Conservation (phyloP, 2,329 filamentous ascomycete genomes). For the Venturia effusa region DNA sequence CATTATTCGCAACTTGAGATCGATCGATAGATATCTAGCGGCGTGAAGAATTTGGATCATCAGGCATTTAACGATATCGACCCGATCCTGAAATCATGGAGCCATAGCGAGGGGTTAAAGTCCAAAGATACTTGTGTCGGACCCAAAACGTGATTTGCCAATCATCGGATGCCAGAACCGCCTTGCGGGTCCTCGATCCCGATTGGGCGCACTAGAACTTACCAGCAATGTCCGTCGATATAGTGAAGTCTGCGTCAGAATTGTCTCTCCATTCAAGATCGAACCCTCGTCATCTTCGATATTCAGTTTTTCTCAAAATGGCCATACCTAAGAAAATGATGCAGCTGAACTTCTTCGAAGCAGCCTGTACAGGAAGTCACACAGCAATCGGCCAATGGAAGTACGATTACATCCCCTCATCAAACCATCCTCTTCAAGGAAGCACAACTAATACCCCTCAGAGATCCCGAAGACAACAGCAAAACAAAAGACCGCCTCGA, state of each 20-base stretch:
- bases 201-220: background rate
- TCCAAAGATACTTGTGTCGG: too few species aligned
- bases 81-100: too few species aligned
- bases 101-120: too few species aligned
- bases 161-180: background rate
- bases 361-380: background rate
- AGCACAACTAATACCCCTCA: constrained; percentile 13
- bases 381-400: constrained; percentile 2
- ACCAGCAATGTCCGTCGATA: background rate
- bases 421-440: constrained; percentile 12
- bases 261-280: background rate
- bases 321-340: background rate
- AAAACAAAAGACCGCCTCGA: constrained; percentile 10
- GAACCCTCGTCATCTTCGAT: background rate
- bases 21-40: too few species aligned
- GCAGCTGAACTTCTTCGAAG: background rate
- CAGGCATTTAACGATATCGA: too few species aligned
- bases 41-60: too few species aligned
- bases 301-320: background rate
- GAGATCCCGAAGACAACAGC: constrained; percentile 11
- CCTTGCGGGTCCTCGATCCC: background rate
- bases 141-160: background rate
- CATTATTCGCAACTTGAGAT: too few species aligned
- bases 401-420: constrained; percentile 2
- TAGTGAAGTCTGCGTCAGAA: background rate